phyloP scores from a whole-genome alignment of 2,329 filamentous ascomycete genomes.

The Diaporthe vaccinii region DNA sequence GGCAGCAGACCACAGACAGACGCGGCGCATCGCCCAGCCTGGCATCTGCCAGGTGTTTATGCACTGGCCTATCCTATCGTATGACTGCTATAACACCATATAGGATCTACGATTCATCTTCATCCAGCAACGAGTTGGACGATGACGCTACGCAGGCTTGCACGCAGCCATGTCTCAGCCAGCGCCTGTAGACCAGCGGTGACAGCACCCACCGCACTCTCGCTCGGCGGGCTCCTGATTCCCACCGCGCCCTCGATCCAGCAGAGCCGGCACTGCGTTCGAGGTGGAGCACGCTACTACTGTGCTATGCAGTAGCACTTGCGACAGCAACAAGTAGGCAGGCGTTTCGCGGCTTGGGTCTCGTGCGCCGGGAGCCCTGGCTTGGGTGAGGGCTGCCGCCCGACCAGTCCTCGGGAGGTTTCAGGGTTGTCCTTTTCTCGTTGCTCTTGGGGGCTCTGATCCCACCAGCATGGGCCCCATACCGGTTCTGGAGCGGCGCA shows the following conservation, averaged over 20 bases:
- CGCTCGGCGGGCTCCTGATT: slow-evolving; percentile 7
- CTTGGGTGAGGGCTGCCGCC: slow-evolving; percentile 1
- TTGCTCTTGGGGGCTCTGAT: background rate
- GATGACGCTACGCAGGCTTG: background rate
- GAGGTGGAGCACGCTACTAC: background rate
- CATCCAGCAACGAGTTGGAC: background rate
- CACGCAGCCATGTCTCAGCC: background rate
- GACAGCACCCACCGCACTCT: background rate
- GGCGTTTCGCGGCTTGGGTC: slow-evolving; percentile 23
- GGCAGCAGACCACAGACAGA: background rate
- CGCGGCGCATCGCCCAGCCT: background rate
- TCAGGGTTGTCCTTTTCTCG: slow-evolving; percentile 5
- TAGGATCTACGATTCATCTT: background rate
- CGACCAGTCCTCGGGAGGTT: background rate
- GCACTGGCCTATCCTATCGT: background rate
- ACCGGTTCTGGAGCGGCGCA: slow-evolving; percentile 16
- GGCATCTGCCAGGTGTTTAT: background rate
- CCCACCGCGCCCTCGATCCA: background rate
- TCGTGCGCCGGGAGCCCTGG: slow-evolving; percentile 10
- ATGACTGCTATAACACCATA: background rate
- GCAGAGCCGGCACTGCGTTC: slow-evolving; percentile 15
- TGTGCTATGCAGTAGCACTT: slow-evolving; percentile 12
- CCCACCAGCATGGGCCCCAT: slow-evolving; percentile 14
- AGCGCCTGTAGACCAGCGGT: background rate
- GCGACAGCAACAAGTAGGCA: slow-evolving; percentile 12